These are phyloP conservation scores for Sutorius eximius DNA, from an alignment of 1,284 basidiomycete species.

Conservation along the genomic window DNA sequence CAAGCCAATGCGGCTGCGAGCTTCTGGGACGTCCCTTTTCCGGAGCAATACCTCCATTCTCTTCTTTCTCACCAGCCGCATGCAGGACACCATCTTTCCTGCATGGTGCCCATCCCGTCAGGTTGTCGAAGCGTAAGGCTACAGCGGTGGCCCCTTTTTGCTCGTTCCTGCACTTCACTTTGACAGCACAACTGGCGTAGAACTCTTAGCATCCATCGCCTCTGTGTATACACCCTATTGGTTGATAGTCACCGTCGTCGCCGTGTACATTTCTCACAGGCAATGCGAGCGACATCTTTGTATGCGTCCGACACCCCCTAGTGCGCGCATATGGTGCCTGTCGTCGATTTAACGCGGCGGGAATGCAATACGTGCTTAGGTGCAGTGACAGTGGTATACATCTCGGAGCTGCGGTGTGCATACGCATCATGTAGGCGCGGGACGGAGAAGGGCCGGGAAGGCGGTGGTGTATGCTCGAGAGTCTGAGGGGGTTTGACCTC, in stretches of 20 bases:
- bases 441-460: slow-evolving; percentile 43
- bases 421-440: slow-evolving; percentile 63
- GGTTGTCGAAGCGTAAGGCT: slow-evolving; percentile 85
- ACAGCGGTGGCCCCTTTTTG: slow-evolving; percentile 89
- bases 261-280: slow-evolving; percentile 58
- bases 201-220: slow-evolving; percentile 81
- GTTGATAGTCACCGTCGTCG: slow-evolving; percentile 60
- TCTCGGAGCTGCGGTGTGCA: slow-evolving; percentile 87
- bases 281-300: slow-evolving; percentile 71
- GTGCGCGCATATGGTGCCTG: slow-evolving; percentile 62
- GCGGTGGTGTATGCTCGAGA: slow-evolving; percentile 67
- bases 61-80: slow-evolving; percentile 80
- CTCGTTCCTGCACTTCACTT: slow-evolving; percentile 85
- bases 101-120: too few relatives aligned
- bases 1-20: slow-evolving; percentile 63
- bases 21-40: slow-evolving; percentile 90
- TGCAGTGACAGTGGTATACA: slow-evolving; percentile 78
- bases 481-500: slow-evolving; percentile 83
- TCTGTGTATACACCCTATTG: slow-evolving; percentile 80
- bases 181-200: slow-evolving; percentile 81
- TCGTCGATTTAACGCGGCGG: slow-evolving; percentile 89
- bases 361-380: slow-evolving; percentile 83
- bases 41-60: slow-evolving; percentile 98
- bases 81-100: slow-evolving; percentile 73
- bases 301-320: slow-evolving; percentile 68